phyloP scores from a whole-genome alignment of 1,284 basidiomycete species.

The Ceratobasidium sp. region DNA sequence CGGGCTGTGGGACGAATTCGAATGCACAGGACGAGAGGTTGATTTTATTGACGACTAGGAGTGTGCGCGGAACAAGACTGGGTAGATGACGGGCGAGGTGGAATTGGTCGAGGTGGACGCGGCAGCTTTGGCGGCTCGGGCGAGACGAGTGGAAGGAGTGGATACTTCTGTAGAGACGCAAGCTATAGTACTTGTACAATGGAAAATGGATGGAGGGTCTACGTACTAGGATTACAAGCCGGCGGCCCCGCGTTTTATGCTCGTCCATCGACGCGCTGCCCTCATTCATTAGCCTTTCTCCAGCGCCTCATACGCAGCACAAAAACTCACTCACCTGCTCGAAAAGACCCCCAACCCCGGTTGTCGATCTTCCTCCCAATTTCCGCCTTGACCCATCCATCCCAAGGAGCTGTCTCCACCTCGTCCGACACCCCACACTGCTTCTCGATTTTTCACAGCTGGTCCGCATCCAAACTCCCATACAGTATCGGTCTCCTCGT shows the following conservation, averaged over 20 bases:
- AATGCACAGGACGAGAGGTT: too few species aligned
- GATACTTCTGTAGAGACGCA: too few species aligned
- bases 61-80: too few species aligned
- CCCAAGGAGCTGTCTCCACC: constrained; percentile 79
- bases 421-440: constrained; percentile 90
- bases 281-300: constrained; percentile 31
- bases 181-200: too few species aligned
- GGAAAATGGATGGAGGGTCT: constrained; percentile 49
- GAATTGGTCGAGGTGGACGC: too few species aligned
- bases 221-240: constrained; percentile 86
- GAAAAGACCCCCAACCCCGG: constrained; percentile 26
- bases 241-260: constrained; percentile 67
- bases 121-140: too few species aligned
- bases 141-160: too few species aligned
- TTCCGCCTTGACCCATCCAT: constrained; percentile 73
- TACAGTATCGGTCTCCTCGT: constrained; percentile 86
- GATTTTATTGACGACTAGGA: too few species aligned
- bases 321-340: background rate
- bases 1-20: too few species aligned
- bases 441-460: constrained; percentile 88
- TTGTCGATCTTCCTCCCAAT: constrained; percentile 48
- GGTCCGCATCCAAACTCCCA: constrained; percentile 89
- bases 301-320: background rate
- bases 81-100: too few species aligned
- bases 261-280: constrained; percentile 23